phyloP scores from a whole-genome alignment of 2,329 filamentous ascomycete species.

The Cladosporium sp. region DNA sequence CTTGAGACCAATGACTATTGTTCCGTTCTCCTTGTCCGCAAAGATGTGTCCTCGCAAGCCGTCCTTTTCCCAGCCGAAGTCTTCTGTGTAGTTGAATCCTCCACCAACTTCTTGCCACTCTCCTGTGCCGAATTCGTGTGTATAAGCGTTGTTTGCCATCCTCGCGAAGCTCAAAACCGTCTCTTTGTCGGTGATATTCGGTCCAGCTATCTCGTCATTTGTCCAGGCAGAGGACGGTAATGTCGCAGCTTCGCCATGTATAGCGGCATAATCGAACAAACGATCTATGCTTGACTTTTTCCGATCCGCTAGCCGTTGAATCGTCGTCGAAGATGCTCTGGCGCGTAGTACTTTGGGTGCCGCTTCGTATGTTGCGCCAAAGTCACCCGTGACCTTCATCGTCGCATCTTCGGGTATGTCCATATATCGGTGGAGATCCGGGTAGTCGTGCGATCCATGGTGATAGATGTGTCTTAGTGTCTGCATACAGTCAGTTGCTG shows the following conservation, averaged over 20 bases:
- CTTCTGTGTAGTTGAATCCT: constrained; percentile 74
- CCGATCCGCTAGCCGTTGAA: constrained; percentile 78
- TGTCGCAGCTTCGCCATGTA: constrained; percentile 62
- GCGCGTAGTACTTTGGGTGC: constrained; percentile 43
- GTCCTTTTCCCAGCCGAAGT: constrained; percentile 88
- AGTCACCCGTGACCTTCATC: constrained; percentile 24
- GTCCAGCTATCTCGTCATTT: constrained; percentile 70
- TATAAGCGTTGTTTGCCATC: constrained; percentile 88
- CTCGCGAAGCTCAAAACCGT: constrained; percentile 80
- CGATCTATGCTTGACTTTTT: constrained; percentile 72
- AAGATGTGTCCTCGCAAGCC: constrained; percentile 87
- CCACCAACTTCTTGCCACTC: constrained; percentile 78
- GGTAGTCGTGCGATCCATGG: constrained; percentile 77
- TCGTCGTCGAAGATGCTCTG: constrained; percentile 47
- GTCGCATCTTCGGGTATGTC: constrained; percentile 63
- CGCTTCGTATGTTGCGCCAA: constrained; percentile 33
- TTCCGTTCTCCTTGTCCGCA: constrained; percentile 76
- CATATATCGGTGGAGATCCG: constrained; percentile 68
- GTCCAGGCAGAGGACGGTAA: constrained; percentile 77
- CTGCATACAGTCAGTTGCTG: constrained; percentile 27
- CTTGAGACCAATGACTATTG: constrained; percentile 84
- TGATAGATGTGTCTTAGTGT: constrained; percentile 86
- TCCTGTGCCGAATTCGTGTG: constrained; percentile 58
- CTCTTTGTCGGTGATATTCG: constrained; percentile 79
- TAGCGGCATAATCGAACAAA: constrained; percentile 68